Evolutionary conservation across 139 green algal genomes (phyloP).

Genomic region (Pycnococcus provasolii): DNA sequence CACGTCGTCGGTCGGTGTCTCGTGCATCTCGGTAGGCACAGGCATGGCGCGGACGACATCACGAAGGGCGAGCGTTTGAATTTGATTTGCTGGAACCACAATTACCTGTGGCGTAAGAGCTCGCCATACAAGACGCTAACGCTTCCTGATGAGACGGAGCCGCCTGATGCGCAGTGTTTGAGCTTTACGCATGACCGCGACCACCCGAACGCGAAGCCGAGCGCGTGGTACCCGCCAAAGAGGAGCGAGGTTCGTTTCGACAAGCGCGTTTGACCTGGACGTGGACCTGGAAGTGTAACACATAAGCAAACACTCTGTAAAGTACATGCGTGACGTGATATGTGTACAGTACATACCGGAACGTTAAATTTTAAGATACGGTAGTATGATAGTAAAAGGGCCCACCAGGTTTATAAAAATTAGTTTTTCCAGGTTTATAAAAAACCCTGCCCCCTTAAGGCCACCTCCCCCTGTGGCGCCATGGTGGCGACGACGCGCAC

Average conservation of each 20-base stretch:
- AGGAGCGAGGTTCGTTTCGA: background rate
- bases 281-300: too few relatives aligned
- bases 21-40: constrained; percentile 16
- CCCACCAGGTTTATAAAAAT: too few relatives aligned
- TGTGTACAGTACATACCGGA: too few relatives aligned
- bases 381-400: too few relatives aligned
- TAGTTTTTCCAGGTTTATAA: too few relatives aligned
- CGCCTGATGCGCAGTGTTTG: constrained; percentile 7
- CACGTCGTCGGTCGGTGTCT: constrained; percentile 14
- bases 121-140: background rate
- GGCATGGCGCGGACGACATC: constrained; percentile 24
- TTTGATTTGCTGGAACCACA: constrained; percentile 22
- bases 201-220: constrained; percentile 11
- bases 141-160: background rate
- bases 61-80: constrained; percentile 12
- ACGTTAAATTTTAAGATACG: too few relatives aligned
- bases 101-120: background rate
- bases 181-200: constrained; percentile 21
- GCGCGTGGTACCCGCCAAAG: constrained; percentile 12
- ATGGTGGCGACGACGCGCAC: too few relatives aligned
- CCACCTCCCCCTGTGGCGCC: too few relatives aligned
- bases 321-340: too few relatives aligned
- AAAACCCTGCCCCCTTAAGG: too few relatives aligned
- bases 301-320: too few relatives aligned
- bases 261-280: too few relatives aligned